Evolutionary conservation across 1,284 basidiomycete genomes (phyloP).

Genomic region (Melampsora americana): DNA sequence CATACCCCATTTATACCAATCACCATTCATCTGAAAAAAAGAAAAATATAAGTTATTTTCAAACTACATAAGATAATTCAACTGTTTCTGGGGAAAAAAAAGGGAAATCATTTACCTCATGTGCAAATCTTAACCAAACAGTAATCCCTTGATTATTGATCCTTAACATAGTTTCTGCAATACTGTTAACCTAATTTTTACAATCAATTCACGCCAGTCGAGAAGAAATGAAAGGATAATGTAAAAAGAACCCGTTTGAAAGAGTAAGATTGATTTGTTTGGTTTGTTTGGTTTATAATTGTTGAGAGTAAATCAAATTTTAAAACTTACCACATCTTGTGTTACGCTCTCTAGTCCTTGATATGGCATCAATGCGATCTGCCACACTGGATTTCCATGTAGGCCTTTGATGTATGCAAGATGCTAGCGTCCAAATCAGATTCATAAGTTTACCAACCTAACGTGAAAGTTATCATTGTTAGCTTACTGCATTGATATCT

Average conservation of each 20-base stretch:
- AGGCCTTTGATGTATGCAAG: background rate
- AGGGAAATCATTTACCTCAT: too few relatives aligned
- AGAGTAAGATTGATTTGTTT: background rate
- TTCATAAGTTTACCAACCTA: background rate
- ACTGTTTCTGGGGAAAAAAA: too few relatives aligned
- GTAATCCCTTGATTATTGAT: conserved; percentile 26
- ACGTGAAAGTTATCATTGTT: background rate
- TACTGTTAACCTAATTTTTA: conserved; percentile 13
- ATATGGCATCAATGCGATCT: conserved; percentile 12
- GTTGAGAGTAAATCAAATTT: background rate
- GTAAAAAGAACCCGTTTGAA: background rate
- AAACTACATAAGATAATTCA: too few relatives aligned
- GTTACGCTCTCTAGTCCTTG: conserved; percentile 38
- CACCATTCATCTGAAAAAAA: conserved; percentile 35
- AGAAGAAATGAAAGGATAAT: background rate
- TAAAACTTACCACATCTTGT: conserved; percentile 18
- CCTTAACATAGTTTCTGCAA: conserved; percentile 29
- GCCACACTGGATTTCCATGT: conserved; percentile 38
- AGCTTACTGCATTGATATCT: conserved; percentile 18
- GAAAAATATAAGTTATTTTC: background rate
- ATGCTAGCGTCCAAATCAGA: conserved; percentile 7
- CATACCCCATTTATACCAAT: conserved; percentile 40
- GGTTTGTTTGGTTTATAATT: background rate
- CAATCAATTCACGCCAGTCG: too few relatives aligned
- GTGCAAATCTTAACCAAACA: conserved; percentile 43